Conservation (phyloP, 495 filamentous ascomycete genomes). For the Cercophora sp. region DNA sequence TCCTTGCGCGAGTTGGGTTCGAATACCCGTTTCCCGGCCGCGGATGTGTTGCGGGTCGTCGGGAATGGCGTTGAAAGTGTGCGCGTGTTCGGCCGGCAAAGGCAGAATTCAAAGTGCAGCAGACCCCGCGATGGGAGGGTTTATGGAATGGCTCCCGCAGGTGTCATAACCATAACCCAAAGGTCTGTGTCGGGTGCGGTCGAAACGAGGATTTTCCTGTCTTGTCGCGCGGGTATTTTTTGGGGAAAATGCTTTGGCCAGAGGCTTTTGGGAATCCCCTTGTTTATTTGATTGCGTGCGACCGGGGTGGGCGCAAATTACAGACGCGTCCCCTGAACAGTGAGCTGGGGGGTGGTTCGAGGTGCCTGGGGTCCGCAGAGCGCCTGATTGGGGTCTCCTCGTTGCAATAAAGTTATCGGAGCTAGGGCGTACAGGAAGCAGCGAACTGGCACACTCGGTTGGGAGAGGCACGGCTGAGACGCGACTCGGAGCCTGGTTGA, state of each 20-base stretch:
- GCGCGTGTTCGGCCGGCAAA: slow-evolving; percentile 8
- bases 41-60: background rate
- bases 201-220: slow-evolving; percentile 21
- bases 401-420: slow-evolving; percentile 9
- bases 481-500: background rate
- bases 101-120: slow-evolving; percentile 12
- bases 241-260: slow-evolving; percentile 18
- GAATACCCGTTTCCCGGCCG: too few species aligned
- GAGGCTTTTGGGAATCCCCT: slow-evolving; percentile 21
- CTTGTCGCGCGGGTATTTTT: slow-evolving; percentile 27
- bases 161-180: slow-evolving; percentile 22
- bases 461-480: slow-evolving; percentile 4
- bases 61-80: slow-evolving; percentile 1
- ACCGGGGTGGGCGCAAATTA: slow-evolving; percentile 34
- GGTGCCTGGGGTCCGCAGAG: slow-evolving; percentile 7
- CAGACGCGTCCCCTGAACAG: slow-evolving; percentile 34
- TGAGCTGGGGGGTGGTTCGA: slow-evolving; percentile 15
- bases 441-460: background rate
- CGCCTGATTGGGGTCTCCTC: slow-evolving; percentile 6
- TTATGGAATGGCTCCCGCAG: slow-evolving; percentile 25
- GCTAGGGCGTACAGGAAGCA: slow-evolving; percentile 1
- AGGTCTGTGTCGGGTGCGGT: too few species aligned
- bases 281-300: slow-evolving; percentile 40
- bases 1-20: too few species aligned
- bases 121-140: slow-evolving; percentile 23